phyloP scores from a whole-genome alignment of 2,329 filamentous ascomycete genomes.

The Monosporascus ibericus region DNA sequence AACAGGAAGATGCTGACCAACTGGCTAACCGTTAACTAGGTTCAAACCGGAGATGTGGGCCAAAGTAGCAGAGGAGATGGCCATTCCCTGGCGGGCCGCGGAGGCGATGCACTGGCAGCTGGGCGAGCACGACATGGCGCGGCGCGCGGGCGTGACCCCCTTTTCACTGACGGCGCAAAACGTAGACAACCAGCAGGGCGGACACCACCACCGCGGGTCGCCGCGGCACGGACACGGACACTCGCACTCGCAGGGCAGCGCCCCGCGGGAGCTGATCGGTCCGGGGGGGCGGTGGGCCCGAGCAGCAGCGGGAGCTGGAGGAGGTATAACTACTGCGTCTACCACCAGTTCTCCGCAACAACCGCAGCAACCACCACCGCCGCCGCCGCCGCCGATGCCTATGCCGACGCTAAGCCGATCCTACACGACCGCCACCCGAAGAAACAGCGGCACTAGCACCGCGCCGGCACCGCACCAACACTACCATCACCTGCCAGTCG shows the following conservation, averaged over 20 bases:
- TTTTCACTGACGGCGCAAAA: slow-evolving; percentile 64
- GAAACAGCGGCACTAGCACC: slow-evolving; percentile 28
- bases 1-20: not conserved
- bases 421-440: slow-evolving; percentile 28
- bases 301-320: slow-evolving; percentile 4
- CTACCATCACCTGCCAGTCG: slow-evolving; percentile 22
- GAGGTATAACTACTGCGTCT: too few species aligned
- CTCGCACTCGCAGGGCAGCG: slow-evolving; percentile 41
- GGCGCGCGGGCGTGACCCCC: slow-evolving; percentile 80
- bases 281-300: slow-evolving; percentile 40
- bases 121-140: slow-evolving; percentile 88
- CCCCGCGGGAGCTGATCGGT: slow-evolving; percentile 36
- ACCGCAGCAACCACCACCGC: slow-evolving; percentile 3
- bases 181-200: slow-evolving; percentile 34
- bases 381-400: slow-evolving; percentile 3
- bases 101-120: slow-evolving; percentile 99
- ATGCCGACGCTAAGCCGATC: slow-evolving; percentile 26
- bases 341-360: too few species aligned
- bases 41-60: slow-evolving; percentile 99
- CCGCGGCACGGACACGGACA: slow-evolving; percentile 30
- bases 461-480: slow-evolving; percentile 16
- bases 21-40: slow-evolving; percentile 40
- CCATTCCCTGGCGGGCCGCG: slow-evolving; percentile 87
- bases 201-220: slow-evolving; percentile 25
- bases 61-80: slow-evolving; percentile 91